A percentile compares a stretch with the other conserved stretches of the same genome.
These are phyloP conservation scores for Parachlorella kessleri DNA, from an alignment of 139 green algal genomes.

Conservation along the genomic window DNA sequence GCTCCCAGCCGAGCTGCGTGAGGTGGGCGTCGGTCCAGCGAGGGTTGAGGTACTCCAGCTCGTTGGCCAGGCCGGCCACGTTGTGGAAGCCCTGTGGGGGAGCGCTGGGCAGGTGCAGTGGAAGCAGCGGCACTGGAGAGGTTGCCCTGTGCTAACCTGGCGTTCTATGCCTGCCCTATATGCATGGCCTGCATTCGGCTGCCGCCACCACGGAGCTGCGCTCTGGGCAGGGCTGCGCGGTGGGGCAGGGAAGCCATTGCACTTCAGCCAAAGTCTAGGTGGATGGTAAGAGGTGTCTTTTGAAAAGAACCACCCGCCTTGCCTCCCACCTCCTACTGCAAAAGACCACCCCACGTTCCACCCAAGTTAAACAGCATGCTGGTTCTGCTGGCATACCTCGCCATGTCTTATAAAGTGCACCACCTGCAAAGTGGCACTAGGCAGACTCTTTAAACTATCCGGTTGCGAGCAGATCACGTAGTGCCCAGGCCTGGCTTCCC, in stretches of 20 bases:
- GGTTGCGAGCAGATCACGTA: not conserved
- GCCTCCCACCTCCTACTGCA: too few species aligned
- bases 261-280: not conserved
- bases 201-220: too few species aligned
- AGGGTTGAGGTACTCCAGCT: slow-evolving; percentile 27
- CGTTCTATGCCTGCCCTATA: too few species aligned
- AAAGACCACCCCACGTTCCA: too few species aligned
- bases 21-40: slow-evolving; percentile 56
- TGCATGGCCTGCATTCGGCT: too few species aligned
- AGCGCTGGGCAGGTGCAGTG: too few species aligned
- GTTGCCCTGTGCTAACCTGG: too few species aligned
- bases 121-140: too few species aligned
- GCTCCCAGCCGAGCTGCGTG: slow-evolving; percentile 50
- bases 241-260: not conserved
- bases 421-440: slow-evolving; percentile 18
- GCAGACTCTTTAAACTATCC: not conserved
- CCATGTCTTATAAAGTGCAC: slow-evolving; percentile 55
- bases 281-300: too few species aligned
- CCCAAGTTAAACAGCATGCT: too few species aligned
- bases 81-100: slow-evolving; percentile 72
- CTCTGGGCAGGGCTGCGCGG: slow-evolving; percentile 4
- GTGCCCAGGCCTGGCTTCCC: not conserved
- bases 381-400: too few species aligned
- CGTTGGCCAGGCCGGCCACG: slow-evolving; percentile 48
- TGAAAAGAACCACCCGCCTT: too few species aligned